phyloP scores from a whole-genome alignment of 2,329 filamentous ascomycete genomes.

The Metarhizium anisopliae region DNA sequence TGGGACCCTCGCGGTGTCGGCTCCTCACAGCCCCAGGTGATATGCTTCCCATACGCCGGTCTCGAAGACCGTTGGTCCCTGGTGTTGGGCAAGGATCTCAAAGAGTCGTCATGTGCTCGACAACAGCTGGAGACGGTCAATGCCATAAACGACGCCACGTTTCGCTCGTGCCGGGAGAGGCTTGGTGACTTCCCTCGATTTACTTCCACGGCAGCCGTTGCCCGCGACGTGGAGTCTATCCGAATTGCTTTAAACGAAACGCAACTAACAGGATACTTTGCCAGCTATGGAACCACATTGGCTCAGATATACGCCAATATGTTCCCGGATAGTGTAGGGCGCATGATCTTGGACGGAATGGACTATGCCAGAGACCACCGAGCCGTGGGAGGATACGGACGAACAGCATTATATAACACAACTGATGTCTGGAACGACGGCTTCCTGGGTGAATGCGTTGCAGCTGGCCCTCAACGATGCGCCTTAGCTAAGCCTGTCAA shows the following conservation, averaged over 20 bases:
- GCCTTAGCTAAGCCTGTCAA: too few species aligned
- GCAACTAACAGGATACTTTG: conserved; percentile 36
- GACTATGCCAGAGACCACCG: conserved; percentile 35
- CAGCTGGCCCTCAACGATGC: too few species aligned
- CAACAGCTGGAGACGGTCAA: not conserved
- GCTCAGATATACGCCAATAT: conserved; percentile 40
- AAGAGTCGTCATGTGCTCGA: too few species aligned
- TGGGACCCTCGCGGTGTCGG: not conserved
- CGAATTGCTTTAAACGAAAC: conserved; percentile 32
- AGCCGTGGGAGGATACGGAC: conserved; percentile 17
- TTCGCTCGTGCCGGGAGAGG: conserved; percentile 28
- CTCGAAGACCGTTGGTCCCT: too few species aligned
- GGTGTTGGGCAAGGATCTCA: too few species aligned
- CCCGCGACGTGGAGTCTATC: conserved; percentile 37
- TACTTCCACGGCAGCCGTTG: conserved; percentile 32
- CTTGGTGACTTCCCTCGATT: conserved; percentile 35
- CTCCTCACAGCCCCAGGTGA: not conserved
- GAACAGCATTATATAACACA: too few species aligned
- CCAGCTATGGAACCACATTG: conserved; percentile 23
- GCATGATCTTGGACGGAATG: conserved; percentile 38
- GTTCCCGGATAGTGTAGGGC: conserved; percentile 36
- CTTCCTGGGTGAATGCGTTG: too few species aligned
- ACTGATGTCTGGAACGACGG: too few species aligned
- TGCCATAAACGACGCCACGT: not conserved
- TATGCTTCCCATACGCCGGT: not conserved